Percentiles rank a stretch among this genome's conserved stretches.
Conservation (phyloP, 176 grass and related monocot species). For the Lolium perenne region DNA sequence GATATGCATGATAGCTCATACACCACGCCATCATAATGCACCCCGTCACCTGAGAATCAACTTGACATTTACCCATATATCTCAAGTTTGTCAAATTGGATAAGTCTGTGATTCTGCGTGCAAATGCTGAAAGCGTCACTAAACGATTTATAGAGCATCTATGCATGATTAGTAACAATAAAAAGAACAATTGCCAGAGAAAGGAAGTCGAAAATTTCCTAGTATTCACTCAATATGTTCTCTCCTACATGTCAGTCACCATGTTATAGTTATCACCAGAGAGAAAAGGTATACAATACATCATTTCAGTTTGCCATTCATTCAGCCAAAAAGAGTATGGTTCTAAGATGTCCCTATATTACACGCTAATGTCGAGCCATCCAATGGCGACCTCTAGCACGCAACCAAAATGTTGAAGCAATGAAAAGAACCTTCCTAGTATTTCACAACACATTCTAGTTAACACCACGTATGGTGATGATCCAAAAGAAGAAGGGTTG, state of each 20-base stretch:
- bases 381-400: slow-evolving; percentile 27
- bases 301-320: slow-evolving; percentile 20
- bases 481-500: slow-evolving; percentile 55
- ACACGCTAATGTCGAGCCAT: slow-evolving; percentile 52
- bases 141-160: slow-evolving; percentile 16
- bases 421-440: slow-evolving; percentile 53
- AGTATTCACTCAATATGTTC: slow-evolving; percentile 13
- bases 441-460: slow-evolving; percentile 59
- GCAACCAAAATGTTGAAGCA: slow-evolving; percentile 37
- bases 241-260: slow-evolving; percentile 42
- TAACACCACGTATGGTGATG: slow-evolving; percentile 33
- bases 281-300: slow-evolving; percentile 40
- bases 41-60: slow-evolving; percentile 59
- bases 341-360: slow-evolving; percentile 55
- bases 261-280: slow-evolving; percentile 46
- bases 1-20: slow-evolving; percentile 88
- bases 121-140: background rate
- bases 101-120: background rate
- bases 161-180: slow-evolving; percentile 5
- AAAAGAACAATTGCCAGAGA: background rate
- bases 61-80: slow-evolving; percentile 12
- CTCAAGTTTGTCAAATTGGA: background rate
- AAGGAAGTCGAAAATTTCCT: slow-evolving; percentile 1
- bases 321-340: slow-evolving; percentile 42
- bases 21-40: slow-evolving; percentile 72